Evolutionary conservation across 2,329 filamentous ascomycete genomes (phyloP), one percentile per base, ranked within the genome.

Genomic region (Sporothrix sp.): DNA sequence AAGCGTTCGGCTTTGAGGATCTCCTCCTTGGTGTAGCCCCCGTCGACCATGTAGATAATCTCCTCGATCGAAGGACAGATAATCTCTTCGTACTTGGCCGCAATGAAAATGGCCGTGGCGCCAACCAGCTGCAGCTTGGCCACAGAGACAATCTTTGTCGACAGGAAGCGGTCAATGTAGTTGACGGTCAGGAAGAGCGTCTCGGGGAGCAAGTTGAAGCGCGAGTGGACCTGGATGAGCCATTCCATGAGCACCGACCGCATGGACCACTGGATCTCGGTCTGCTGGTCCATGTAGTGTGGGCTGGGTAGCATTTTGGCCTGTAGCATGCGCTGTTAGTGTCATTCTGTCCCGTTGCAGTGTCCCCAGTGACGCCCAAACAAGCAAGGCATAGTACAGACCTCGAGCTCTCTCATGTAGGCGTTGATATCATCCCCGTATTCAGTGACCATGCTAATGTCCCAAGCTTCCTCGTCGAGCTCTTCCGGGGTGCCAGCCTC

Each of bases 211-310:
- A 98, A 78, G 32, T 78, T 81, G 70, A 98, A 98, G 32, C 93
- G 87, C 59, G 84, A 81, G 65, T 98, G 93, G 27, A 98, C 93
- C 66, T 98, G 90, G 42, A 97, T 85, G 38, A 98, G 76, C 93
- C 93, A 98, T 67, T 97, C 93, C 82, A 98, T 94, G 50, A 98
- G 75, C 20, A 97, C 88, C 6, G 89, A 85, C 42, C 93, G 87
- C 93, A 97, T 98, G 3, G 90, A 95, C 93, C 93, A 98, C 64
- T 95, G 87, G 52, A 98, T 94, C 67, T 97, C 91, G n/a, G 85
- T 83, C 66, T 98, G 93, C 58, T 85, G 82, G 56, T 95, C 88
- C 91, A 98, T 98, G 73, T 98, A 98, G 65, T 93, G 81, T 3
- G 88, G 76, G 61, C 93, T 90, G 1, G 93, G 93, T 36, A 90